A percentile compares a stretch with the other conserved stretches of the same genome.
Evolutionary conservation across 768 basidiomycete genomes (phyloP).

Genomic region (Suillus luteus): DNA sequence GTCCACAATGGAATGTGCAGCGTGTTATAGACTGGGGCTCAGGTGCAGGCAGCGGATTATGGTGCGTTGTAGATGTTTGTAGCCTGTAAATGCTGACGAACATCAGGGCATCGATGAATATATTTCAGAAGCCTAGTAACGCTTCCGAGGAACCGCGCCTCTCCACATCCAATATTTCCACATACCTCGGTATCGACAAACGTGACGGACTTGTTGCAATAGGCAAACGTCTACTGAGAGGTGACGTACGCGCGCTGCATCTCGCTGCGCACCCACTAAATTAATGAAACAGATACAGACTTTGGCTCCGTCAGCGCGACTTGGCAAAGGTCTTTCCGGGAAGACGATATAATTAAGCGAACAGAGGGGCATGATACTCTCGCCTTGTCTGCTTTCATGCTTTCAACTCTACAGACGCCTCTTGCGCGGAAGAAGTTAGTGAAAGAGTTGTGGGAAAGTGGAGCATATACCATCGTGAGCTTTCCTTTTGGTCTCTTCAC

Average conservation of each 20-base stretch:
- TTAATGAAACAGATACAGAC: constrained; percentile 45
- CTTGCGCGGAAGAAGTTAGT: constrained; percentile 66
- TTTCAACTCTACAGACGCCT: constrained; percentile 70
- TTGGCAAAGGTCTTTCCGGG: constrained; percentile 62
- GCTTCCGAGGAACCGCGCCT: constrained; percentile 39
- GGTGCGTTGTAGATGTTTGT: constrained; percentile 47
- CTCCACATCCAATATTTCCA: constrained; percentile 51
- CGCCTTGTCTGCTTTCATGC: constrained; percentile 83
- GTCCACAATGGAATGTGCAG: constrained; percentile 58
- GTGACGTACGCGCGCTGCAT: constrained; percentile 37
- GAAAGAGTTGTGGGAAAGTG: constrained; percentile 90
- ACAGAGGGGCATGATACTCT: constrained; percentile 53
- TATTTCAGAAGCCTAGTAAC: constrained; percentile 51
- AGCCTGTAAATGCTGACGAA: constrained; percentile 16
- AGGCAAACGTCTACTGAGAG: constrained; percentile 61
- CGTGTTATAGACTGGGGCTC: constrained; percentile 83
- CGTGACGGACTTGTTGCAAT: constrained; percentile 69
- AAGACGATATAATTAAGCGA: constrained; percentile 44
- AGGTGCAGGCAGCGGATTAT: constrained; percentile 80
- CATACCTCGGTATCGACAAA: constrained; percentile 78
- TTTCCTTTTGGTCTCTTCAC: constrained; percentile 10
- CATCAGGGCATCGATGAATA: constrained; percentile 63
- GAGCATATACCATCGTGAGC: constrained; percentile 77
- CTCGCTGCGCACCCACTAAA: constrained; percentile 14
- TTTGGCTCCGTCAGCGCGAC: constrained; percentile 45